Conservation (phyloP, 129 eudicot species). For the Erigeron canadensis region DNA sequence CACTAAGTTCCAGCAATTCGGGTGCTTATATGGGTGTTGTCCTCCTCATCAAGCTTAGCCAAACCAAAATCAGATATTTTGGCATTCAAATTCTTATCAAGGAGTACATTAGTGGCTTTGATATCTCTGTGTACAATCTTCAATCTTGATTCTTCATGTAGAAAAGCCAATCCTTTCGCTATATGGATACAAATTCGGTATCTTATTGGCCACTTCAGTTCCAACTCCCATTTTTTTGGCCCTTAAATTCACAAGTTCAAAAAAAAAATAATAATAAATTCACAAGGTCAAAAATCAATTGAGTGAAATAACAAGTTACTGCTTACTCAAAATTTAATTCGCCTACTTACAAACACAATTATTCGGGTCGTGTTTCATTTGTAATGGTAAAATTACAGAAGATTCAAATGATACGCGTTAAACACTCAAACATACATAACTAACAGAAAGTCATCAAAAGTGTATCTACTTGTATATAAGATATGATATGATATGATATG, state of each 20-base stretch:
- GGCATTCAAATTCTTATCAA: slow-evolving; percentile 56
- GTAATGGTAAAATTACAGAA: too few relatives aligned
- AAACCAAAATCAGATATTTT: slow-evolving; percentile 82
- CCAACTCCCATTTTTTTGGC: slow-evolving; percentile 45
- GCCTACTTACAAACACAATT: neutral
- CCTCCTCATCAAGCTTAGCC: slow-evolving; percentile 81
- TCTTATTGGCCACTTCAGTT: slow-evolving; percentile 72
- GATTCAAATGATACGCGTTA: too few relatives aligned
- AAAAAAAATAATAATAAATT: too few relatives aligned
- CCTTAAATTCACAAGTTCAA: slow-evolving; percentile 33
- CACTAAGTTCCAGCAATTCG: slow-evolving; percentile 79
- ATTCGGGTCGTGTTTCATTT: neutral
- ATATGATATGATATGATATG: too few relatives aligned
- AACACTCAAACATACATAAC: too few relatives aligned
- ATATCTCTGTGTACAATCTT: slow-evolving; percentile 79
- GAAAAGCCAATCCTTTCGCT: slow-evolving; percentile 67
- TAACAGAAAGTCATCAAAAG: too few relatives aligned
- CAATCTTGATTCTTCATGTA: slow-evolving; percentile 70
- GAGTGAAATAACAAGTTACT: slow-evolving; percentile 3
- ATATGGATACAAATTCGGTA: slow-evolving; percentile 58
- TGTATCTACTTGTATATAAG: too few relatives aligned
- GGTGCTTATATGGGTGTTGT: slow-evolving; percentile 69
- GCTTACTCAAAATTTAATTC: neutral
- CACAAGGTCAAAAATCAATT: neutral
- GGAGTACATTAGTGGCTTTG: slow-evolving; percentile 74